Base-by-base conservation (phyloP, 2,329 filamentous ascomycete species). In the Colletotrichum sp. region DNA sequence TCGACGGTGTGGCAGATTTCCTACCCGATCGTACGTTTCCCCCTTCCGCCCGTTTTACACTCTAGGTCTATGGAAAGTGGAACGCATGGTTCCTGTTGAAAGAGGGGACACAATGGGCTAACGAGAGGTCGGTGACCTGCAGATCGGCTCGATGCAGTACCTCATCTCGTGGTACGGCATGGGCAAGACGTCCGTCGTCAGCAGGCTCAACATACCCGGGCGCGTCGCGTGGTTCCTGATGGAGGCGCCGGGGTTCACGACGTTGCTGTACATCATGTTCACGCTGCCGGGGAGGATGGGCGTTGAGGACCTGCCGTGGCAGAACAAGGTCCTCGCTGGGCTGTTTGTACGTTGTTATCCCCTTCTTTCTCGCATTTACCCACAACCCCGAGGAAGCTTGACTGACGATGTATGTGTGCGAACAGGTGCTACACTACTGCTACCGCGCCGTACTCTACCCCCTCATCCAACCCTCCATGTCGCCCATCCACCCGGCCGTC, bases 361-460 rank as follows among this genome's bases (percentile, higher is more conserved):
- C 16, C 4, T 8, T 34, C 24, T 34, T 70, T 0, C 32, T 13
- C 57, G 0, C 52, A 1, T 0, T 57, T 1, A 16, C 4, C n/a
- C 21, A 16, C 39, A 52, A n/a, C 18, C 8, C 49, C 8, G 49
- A 24, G 49, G 12, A 32, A n/a, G 16, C 39, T 32, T 60, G 10
- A 8, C 69, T 64, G 60, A 64, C 69, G 9, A 44, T 30, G 24
- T n/a, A 7, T 12, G 39, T 3, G n/a, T 49, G 18, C 36, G 15
- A n/a, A 8, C 74, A 95, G 88, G 89, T 94, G 39, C 91, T 96
- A 72, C 97, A 99, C 87, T 99, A 99, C 88, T 79, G 92, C 82
- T 98, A 99, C 89, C 95, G 97, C 78, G 96, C 97, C 12, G 85
- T 99, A 72, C 86, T 98, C 77, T 94, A 93, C 72, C 96, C 97